These are phyloP conservation scores for Gymnopilus dilepis DNA, from an alignment of 768 basidiomycete genomes.

Conservation along the genomic window DNA sequence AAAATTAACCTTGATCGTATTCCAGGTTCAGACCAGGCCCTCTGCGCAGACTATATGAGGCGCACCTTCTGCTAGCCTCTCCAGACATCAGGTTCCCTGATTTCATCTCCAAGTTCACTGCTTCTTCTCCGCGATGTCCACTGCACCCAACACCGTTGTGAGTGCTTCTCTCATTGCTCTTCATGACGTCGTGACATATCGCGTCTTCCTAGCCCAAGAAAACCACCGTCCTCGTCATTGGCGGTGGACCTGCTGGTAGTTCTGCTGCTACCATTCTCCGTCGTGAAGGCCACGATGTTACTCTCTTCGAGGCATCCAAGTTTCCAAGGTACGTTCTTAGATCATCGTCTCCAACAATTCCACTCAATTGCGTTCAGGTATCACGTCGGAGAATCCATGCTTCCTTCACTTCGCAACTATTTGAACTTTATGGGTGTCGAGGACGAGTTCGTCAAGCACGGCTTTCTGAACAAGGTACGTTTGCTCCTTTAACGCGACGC, in stretches of 20 bases:
- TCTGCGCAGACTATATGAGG: conserved; percentile 9
- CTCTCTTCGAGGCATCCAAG: conserved; percentile 56
- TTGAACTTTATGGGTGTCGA: conserved; percentile 39
- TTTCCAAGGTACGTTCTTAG: conserved; percentile 53
- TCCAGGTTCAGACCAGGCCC: conserved; percentile 1
- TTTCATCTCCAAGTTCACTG: background rate
- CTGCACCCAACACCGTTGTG: background rate
- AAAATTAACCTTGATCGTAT: conserved; percentile 9
- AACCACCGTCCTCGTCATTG: conserved; percentile 52
- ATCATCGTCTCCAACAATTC: background rate
- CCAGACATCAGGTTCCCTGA: conserved; percentile 1
- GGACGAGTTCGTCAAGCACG: conserved; percentile 33
- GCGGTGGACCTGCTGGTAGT: conserved; percentile 65
- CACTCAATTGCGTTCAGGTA: conserved; percentile 33
- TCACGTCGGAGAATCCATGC: conserved; percentile 43
- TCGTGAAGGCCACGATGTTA: conserved; percentile 62
- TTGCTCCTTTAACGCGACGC: background rate
- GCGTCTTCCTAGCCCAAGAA: conserved; percentile 24
- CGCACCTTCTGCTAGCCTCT: background rate
- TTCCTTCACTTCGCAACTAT: conserved; percentile 38
- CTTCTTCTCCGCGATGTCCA: background rate
- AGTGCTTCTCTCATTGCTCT: background rate
- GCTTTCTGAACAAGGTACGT: conserved; percentile 36
- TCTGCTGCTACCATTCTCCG: conserved; percentile 61
- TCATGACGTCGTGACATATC: background rate